Percentiles rank a stretch among this genome's conserved stretches.
Conservation (phyloP, 371 early-diverging fungal species). For the Zychaea mexicana region DNA sequence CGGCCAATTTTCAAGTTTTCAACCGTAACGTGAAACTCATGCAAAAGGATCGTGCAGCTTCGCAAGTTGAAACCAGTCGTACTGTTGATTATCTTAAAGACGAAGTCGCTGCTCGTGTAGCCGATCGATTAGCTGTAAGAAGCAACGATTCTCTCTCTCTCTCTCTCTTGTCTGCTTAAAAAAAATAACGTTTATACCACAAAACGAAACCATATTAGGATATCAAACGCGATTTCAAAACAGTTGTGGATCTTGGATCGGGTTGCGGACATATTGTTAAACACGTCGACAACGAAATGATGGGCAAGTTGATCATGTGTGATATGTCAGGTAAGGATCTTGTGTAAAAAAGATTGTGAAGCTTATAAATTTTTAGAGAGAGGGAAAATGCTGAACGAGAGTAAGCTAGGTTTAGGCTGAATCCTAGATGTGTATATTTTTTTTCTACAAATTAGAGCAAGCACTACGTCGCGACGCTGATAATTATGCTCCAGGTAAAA, state of each 20-base stretch:
- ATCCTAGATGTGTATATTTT: too few relatives aligned
- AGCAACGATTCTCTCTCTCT: background rate
- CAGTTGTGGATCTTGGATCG: slow-evolving; percentile 88
- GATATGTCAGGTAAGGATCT: slow-evolving; percentile 88
- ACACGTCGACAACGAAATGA: slow-evolving; percentile 76
- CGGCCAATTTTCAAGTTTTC: slow-evolving; percentile 69
- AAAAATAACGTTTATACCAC: too few relatives aligned
- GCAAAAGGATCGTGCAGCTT: slow-evolving; percentile 84
- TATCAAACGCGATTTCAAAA: slow-evolving; percentile 83
- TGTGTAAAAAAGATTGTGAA: too few relatives aligned
- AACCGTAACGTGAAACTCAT: slow-evolving; percentile 71
- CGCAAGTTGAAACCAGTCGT: slow-evolving; percentile 59
- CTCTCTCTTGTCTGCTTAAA: background rate
- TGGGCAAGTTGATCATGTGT: slow-evolving; percentile 83
- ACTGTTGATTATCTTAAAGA: slow-evolving; percentile 92
- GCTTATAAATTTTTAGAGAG: too few relatives aligned
- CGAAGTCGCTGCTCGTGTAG: slow-evolving; percentile 86
- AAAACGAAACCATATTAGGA: slow-evolving; percentile 41
- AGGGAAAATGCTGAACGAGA: too few relatives aligned
- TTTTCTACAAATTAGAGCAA: slow-evolving; percentile 55
- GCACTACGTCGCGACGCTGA: slow-evolving; percentile 71
- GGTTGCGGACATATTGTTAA: slow-evolving; percentile 90
- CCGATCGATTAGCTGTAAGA: slow-evolving; percentile 84
- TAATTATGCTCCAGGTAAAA: slow-evolving; percentile 63
- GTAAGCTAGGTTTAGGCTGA: too few relatives aligned